Evolutionary conservation across 1,284 basidiomycete species (phyloP), one percentile per base, ranked within the genome.

Genomic region (Exobasidium rhododendri): DNA sequence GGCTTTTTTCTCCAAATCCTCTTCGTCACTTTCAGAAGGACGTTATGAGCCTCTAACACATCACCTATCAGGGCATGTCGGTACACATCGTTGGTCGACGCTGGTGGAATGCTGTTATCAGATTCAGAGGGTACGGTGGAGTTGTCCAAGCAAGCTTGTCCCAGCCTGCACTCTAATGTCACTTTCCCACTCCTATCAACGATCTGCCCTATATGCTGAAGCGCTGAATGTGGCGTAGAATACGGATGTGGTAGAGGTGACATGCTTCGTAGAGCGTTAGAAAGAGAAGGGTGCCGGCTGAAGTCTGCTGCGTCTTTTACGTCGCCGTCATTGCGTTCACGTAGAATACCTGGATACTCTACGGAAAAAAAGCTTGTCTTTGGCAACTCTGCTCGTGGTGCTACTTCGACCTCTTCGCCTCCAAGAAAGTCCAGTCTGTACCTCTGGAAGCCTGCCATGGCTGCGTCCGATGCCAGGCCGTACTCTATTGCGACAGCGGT

Each of bases 311-410:
- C 58, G 14, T 52, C 11, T 7, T 17, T 26, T 3, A 43, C 51
- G 28, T 32, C 24, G 45, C 26, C 17, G 14, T 17, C 24, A 2
- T 35, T 1, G 4, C 26, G 7, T n/a, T 56, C 20, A 13, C 20
- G 14, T 32, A 54, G 20, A 2, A 71, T 59, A 45, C 72, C 75
- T 1, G 75, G 75, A 58, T 75, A 78, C 45, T 78, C 75, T 59
- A 78, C 61, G 26, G 64, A 64, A 50, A 75, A 50, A 5, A 74
- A 58, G 1, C 53, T 31, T 6, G 59, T 65, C 31, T 62, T 11
- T 2, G 75, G 75, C 2, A 78, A 44, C 2, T n/a, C 22, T 32
- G 40, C 24, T 55, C 44, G 14, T 14, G 47, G 47, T 64, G 47
- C 47, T 13, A 50, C 47, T 20, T 50, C 47, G 22, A 50, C 47